A percentile compares a stretch with the other conserved stretches of the same genome.
Conservation (phyloP, 306 rosid species). For the Inga oerstediana region DNA sequence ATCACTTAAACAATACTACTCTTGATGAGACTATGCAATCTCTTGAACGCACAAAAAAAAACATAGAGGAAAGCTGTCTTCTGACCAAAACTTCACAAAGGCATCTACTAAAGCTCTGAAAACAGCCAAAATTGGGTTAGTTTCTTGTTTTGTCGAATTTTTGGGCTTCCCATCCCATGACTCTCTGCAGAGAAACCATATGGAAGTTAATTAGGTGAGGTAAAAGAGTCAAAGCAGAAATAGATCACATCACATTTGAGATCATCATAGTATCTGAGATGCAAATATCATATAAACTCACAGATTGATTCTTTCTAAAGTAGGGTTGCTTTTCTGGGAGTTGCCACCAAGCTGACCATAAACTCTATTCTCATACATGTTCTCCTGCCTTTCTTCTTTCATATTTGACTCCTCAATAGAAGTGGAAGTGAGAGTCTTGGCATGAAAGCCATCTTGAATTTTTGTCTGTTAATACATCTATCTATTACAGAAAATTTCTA, state of each 20-base stretch:
- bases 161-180: conserved; percentile 73
- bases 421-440: conserved; percentile 34
- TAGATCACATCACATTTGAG: background rate
- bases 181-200: conserved; percentile 64
- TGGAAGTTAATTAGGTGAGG: conserved; percentile 29
- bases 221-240: conserved; percentile 11
- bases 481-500: conserved; percentile 21
- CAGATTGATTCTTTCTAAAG: conserved; percentile 87
- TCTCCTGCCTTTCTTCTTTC: conserved; percentile 23
- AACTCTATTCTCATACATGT: conserved; percentile 39
- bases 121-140: conserved; percentile 60
- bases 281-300: conserved; percentile 49
- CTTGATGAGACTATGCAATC: conserved; percentile 29
- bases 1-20: background rate
- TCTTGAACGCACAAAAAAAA: conserved; percentile 24
- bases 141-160: conserved; percentile 44
- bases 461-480: conserved; percentile 52
- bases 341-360: conserved; percentile 42
- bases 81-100: conserved; percentile 78
- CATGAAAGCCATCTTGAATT: conserved; percentile 33
- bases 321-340: conserved; percentile 54
- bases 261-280: conserved; percentile 1
- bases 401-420: conserved; percentile 27
- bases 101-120: conserved; percentile 61
- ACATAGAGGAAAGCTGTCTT: conserved; percentile 37